Evolutionary conservation across 306 rosid genomes (phyloP).

Genomic region (Morella rubra): DNA sequence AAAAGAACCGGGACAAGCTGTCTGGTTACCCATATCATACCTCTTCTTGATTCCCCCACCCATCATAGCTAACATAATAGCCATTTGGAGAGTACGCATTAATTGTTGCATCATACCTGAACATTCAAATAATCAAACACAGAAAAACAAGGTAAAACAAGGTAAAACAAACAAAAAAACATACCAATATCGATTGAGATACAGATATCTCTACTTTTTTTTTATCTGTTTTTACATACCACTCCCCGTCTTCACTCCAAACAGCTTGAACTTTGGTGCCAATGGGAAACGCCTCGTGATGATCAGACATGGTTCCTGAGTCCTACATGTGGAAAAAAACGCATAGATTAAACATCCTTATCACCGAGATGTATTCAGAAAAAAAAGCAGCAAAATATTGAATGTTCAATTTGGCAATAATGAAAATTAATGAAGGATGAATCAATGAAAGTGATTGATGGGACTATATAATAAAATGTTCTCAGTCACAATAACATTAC

Average conservation of each 20-base stretch:
- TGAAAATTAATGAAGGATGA: not conserved
- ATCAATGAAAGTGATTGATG: not conserved
- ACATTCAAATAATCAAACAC: conserved; percentile 45
- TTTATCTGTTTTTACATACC: conserved; percentile 48
- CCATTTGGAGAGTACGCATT: conserved; percentile 80
- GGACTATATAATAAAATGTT: not conserved
- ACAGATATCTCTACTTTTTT: not conserved
- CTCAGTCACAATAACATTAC: not conserved
- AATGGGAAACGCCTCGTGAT: conserved; percentile 53
- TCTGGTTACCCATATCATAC: conserved; percentile 40
- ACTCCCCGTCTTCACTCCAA: conserved; percentile 98
- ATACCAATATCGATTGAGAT: conserved; percentile 2
- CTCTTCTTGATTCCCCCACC: conserved; percentile 98
- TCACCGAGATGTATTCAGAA: too few relatives aligned
- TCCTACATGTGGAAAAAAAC: conserved; percentile 42
- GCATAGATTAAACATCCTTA: not conserved
- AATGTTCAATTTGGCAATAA: not conserved
- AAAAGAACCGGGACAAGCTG: not conserved
- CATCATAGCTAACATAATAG: conserved; percentile 67
- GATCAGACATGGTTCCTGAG: conserved; percentile 46
- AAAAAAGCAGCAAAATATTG: not conserved
- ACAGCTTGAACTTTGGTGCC: conserved; percentile 89
- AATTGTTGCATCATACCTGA: conserved; percentile 87
- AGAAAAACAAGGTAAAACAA: conserved; percentile 20
- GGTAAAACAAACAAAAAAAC: conserved; percentile 23